These are phyloP conservation scores for Fagus sylvatica DNA, from an alignment of 306 rosid species.

Conservation along the genomic window DNA sequence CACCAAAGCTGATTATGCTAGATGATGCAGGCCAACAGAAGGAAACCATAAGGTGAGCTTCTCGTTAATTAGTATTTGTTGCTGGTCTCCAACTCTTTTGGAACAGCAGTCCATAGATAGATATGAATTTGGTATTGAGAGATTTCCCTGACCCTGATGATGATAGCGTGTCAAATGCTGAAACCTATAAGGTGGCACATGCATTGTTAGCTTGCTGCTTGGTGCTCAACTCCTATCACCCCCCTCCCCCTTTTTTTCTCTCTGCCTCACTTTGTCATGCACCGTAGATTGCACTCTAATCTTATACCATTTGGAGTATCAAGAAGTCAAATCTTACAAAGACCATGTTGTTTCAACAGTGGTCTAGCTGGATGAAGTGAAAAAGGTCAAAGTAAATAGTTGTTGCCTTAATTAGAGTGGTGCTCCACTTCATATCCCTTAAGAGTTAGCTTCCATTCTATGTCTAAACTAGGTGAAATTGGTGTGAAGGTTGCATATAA, in stretches of 20 bases:
- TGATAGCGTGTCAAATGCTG: neutral
- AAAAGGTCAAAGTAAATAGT: neutral
- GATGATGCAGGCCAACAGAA: constrained; percentile 70
- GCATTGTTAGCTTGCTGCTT: neutral
- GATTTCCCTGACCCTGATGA: neutral
- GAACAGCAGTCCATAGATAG: neutral
- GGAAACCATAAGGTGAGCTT: constrained; percentile 80
- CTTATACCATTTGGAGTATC: neutral
- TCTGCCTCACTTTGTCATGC: neutral
- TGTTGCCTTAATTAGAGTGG: neutral
- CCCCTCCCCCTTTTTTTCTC: neutral
- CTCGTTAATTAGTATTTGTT: neutral
- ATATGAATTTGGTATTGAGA: neutral
- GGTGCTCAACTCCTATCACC: no score
- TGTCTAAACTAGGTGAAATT: neutral
- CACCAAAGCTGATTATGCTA: constrained; percentile 85
- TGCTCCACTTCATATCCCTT: neutral
- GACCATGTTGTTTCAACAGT: neutral
- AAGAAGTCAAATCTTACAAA: neutral
- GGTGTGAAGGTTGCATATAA: neutral
- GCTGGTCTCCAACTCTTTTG: neutral
- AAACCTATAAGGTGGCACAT: neutral
- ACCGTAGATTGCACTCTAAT: neutral
- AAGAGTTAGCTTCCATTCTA: neutral
- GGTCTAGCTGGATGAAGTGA: neutral